A percentile compares a stretch with the other conserved stretches of the same genome.
These are phyloP conservation scores for Boletus patriciae DNA, from an alignment of 768 basidiomycete species.

Conservation along the genomic window DNA sequence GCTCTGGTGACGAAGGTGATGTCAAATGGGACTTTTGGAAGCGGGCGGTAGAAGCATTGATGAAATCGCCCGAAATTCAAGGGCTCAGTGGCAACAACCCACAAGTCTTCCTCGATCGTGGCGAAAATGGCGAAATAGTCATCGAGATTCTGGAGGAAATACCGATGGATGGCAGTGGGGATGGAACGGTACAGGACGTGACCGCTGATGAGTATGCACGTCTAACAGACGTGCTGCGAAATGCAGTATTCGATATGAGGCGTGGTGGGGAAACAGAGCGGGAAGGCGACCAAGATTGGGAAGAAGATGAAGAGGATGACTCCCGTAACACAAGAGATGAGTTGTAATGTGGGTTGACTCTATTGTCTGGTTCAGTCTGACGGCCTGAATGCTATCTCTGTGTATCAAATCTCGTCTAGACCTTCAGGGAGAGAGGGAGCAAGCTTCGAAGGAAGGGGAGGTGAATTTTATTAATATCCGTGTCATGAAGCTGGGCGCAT, in stretches of 20 bases:
- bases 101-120: conserved; percentile 44
- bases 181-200: conserved; percentile 26
- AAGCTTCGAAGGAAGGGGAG: conserved; percentile 7
- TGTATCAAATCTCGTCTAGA: conserved; percentile 8
- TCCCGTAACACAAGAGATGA: conserved; percentile 31
- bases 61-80: conserved; percentile 34
- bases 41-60: conserved; percentile 29
- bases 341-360: conserved; percentile 31
- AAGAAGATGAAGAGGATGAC: conserved; percentile 35
- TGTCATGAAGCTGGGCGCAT: conserved; percentile 22
- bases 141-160: conserved; percentile 48
- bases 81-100: conserved; percentile 29
- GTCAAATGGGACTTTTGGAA: conserved; percentile 27
- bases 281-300: conserved; percentile 22
- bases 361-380: conserved; percentile 13
- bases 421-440: conserved; percentile 1
- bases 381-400: conserved; percentile 16
- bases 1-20: conserved; percentile 15
- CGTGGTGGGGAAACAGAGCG: conserved; percentile 31
- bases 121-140: conserved; percentile 42
- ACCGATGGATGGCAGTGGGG: conserved; percentile 34
- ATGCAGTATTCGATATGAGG: conserved; percentile 52
- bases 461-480: conserved; percentile 25
- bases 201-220: conserved; percentile 42
- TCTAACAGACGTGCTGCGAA: conserved; percentile 51